These are phyloP conservation scores for Rhizopogon salebrosus DNA, from an alignment of 768 basidiomycete species.

Conservation along the genomic window DNA sequence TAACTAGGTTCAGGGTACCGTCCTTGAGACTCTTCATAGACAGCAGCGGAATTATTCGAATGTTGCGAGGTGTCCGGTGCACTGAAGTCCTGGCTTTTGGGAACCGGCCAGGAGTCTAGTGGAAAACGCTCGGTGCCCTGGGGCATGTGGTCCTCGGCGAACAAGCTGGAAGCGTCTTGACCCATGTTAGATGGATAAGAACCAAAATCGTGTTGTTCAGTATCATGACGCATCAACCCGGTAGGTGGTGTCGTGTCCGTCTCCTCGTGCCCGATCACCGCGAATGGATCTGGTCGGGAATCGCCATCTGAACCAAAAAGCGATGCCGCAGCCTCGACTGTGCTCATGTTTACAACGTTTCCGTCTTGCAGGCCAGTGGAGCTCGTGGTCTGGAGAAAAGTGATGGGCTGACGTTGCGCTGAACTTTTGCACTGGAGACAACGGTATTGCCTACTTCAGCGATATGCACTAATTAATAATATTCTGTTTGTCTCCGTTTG, in stretches of 20 bases:
- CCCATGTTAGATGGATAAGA: constrained; percentile 26
- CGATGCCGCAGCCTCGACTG: constrained; percentile 74
- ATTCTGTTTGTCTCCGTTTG: constrained; percentile 25
- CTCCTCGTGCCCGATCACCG: constrained; percentile 43
- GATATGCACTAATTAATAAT: background rate
- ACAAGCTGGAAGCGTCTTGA: constrained; percentile 34
- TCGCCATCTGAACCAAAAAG: constrained; percentile 68
- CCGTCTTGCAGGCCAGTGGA: constrained; percentile 7
- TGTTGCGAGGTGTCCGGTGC: constrained; percentile 11
- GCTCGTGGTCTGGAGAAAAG: constrained; percentile 8
- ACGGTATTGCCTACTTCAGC: constrained; percentile 4
- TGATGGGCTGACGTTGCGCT: constrained; percentile 8
- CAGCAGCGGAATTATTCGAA: constrained; percentile 7
- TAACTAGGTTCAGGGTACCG: constrained; percentile 26
- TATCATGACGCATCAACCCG: constrained; percentile 15
- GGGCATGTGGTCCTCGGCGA: constrained; percentile 29
- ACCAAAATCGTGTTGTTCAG: constrained; percentile 15
- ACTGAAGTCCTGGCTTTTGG: constrained; percentile 13
- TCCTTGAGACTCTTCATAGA: constrained; percentile 25
- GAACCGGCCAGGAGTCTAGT: constrained; percentile 22
- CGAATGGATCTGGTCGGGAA: constrained; percentile 57
- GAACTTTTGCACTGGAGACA: background rate
- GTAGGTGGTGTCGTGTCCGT: constrained; percentile 22
- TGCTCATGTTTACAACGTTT: constrained; percentile 47
- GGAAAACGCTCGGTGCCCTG: constrained; percentile 20